Evolutionary conservation across 345 rosid genomes (phyloP), one percentile per base, ranked within the genome.

Genomic region (Rhizophora apiculata): DNA sequence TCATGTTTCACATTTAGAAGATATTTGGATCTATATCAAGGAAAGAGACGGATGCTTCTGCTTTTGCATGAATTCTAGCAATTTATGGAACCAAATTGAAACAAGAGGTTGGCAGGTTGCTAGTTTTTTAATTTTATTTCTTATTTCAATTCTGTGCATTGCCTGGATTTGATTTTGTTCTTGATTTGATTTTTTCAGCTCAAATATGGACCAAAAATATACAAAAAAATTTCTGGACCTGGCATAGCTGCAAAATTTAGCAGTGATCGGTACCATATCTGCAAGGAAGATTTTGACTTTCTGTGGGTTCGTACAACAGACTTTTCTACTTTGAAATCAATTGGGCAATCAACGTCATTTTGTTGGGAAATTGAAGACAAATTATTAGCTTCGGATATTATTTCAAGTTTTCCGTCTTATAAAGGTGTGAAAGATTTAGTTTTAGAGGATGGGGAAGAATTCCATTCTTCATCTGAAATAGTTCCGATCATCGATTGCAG

Each of bases 231-330:
- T n/a, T 83, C 87, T 51, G 97, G 96, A 68, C 85, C 96, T 53
- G 77, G 85, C 11, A 53, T 84, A 49, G 81, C 71, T 55, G 69
- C 92, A 5, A 87, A 83, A 78, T 80, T 92, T 74, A 79, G 61
- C n/a, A 55, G 79, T 6, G 84, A 84, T 76, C 84, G 96, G 18
- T 95, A 89, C 78, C 79, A 72, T 72, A 74, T 84, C 75, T 89
- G 89, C 91, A 85, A 85, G 88, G 97, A 92, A 73, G 89, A 88
- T 80, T 88, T 84, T 68, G 86, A 90, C 77, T 95, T 86, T 76
- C 69, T 82, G 51, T 89, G 99, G 96, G 86, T 95, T 68, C 96
- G 92, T 27, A 85, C 97, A 16, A 80, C 92, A 54, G 96, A 90
- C 72, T 87, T 90, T 78, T 86, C 97, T 10, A 15, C 36, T 9